Evolutionary conservation across 2,329 filamentous ascomycete genomes (phyloP), one percentile per base, ranked within the genome.

Genomic region (Lojkania enalia): DNA sequence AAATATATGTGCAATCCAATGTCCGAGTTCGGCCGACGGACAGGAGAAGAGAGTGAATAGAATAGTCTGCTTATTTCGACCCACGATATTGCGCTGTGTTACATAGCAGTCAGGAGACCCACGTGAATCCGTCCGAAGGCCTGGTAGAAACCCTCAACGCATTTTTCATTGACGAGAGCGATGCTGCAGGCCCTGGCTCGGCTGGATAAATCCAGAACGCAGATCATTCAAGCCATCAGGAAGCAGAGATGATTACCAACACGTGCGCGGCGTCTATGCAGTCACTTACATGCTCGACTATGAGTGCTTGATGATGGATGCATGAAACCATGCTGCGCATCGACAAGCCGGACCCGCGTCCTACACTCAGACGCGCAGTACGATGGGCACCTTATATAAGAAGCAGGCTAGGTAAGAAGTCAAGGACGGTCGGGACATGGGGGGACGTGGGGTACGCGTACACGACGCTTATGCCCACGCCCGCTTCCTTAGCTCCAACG

Each of bases 11-110:
- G 23, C 7, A 27, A n/a, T n/a, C 7, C 23, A 9, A 27, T 27
- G n/a, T 27, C n/a, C n/a, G 23, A 27, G 7, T 9, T 27, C 23
- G 23, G 23, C 7, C 23, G n/a, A 9, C n/a, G 7, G 23, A 27
- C n/a, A 27, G 23, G 23, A n/a, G 23, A n/a, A 9, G 23, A n/a
- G 23, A 27, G 23, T 27, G 23, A n/a, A n/a, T n/a, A n/a, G 12
- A 39, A 35, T 16, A 38, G 42, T 37, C 11, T 33, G 30, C 30
- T 16, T 16, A 6, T 33, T 33, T 16, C 14, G 30, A 15, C 11
- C 9, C 7, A 33, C 9, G 9, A 33, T 33, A 33, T 16, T 33
- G 30, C 30, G 7, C 30, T 9, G 14, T 16, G 14, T n/a, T n/a
- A 27, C 23, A n/a, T 9, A n/a, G 23, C 7, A 7, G 30, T 9